These are phyloP conservation scores for Diplodia corticola DNA, from an alignment of 2,329 filamentous ascomycete species.

Conservation along the genomic window DNA sequence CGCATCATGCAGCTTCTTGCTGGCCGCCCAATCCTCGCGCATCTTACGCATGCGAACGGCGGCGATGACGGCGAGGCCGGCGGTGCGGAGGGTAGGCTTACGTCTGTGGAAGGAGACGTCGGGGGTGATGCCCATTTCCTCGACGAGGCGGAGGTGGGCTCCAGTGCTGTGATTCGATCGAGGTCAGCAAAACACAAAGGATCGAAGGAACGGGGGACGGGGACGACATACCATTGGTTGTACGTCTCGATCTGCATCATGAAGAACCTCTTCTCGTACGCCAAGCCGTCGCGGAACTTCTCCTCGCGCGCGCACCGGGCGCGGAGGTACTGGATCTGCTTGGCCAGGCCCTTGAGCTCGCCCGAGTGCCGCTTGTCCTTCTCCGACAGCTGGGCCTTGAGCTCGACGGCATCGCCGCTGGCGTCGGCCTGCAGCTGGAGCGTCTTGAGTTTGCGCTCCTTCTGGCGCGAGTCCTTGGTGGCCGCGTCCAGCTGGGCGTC, in stretches of 20 bases:
- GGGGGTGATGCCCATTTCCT: constrained; percentile 72
- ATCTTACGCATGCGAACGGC: constrained; percentile 53
- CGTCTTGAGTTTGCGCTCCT: constrained; percentile 5
- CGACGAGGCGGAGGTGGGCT: constrained; percentile 81
- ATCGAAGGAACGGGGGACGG: not conserved
- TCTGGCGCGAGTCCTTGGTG: constrained; percentile 22
- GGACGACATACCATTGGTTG: constrained; percentile 76
- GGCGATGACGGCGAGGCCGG: constrained; percentile 52
- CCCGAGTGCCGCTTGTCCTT: constrained; percentile 70
- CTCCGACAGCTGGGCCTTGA: constrained; percentile 55
- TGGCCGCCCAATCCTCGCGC: constrained; percentile 52
- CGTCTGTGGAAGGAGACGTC: constrained; percentile 43
- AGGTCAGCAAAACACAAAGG: constrained; percentile 22
- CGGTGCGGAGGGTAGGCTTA: constrained; percentile 50
- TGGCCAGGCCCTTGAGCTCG: constrained; percentile 77
- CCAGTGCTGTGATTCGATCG: constrained; percentile 70
- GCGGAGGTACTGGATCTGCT: constrained; percentile 90
- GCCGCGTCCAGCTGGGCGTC: constrained; percentile 26
- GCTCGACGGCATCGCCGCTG: constrained; percentile 33
- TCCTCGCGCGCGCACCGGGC: constrained; percentile 79
- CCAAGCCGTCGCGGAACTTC: constrained; percentile 74
- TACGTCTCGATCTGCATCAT: constrained; percentile 77
- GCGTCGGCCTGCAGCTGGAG: constrained; percentile 34
- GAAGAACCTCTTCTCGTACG: constrained; percentile 85
- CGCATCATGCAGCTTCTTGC: constrained; percentile 50